phyloP scores from a whole-genome alignment of 2,329 filamentous ascomycete genomes.

The Pseudopyrenochaeta lycopersici region DNA sequence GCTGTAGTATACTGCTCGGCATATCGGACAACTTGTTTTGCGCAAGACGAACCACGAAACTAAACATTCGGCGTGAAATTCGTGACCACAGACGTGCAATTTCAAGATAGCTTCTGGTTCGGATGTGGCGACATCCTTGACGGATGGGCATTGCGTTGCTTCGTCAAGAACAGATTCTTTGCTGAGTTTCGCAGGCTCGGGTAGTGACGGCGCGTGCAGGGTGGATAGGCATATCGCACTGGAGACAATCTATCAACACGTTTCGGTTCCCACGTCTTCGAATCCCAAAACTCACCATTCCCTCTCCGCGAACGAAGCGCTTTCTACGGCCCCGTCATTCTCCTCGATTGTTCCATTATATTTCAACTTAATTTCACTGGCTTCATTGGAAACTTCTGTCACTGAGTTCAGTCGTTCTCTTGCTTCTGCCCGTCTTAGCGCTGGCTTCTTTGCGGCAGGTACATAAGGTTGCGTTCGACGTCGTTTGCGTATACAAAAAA shows the following conservation, averaged over 20 bases:
- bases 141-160: constrained; percentile 5
- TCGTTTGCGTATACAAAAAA: constrained; percentile 31
- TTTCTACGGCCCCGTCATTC: constrained; percentile 14
- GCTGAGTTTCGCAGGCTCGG: constrained; percentile 35
- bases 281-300: constrained; percentile 33
- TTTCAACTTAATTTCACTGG: neutral
- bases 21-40: constrained; percentile 44
- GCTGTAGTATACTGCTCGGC: constrained; percentile 36
- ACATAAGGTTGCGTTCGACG: constrained; percentile 10
- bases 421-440: constrained; percentile 29
- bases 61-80: constrained; percentile 44
- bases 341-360: neutral
- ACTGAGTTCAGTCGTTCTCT: constrained; percentile 30
- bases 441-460: constrained; percentile 21
- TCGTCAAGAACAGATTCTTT: constrained; percentile 13
- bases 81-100: constrained; percentile 36
- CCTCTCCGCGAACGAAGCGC: constrained; percentile 27
- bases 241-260: constrained; percentile 8
- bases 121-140: constrained; percentile 4
- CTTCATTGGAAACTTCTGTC: constrained; percentile 23
- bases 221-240: constrained; percentile 46
- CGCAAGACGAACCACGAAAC: constrained; percentile 40
- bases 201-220: constrained; percentile 34
- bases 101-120: constrained; percentile 34
- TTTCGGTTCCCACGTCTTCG: neutral